Evolutionary conservation across 768 basidiomycete species (phyloP).

Genomic region (Phaeotremella skinneri): DNA sequence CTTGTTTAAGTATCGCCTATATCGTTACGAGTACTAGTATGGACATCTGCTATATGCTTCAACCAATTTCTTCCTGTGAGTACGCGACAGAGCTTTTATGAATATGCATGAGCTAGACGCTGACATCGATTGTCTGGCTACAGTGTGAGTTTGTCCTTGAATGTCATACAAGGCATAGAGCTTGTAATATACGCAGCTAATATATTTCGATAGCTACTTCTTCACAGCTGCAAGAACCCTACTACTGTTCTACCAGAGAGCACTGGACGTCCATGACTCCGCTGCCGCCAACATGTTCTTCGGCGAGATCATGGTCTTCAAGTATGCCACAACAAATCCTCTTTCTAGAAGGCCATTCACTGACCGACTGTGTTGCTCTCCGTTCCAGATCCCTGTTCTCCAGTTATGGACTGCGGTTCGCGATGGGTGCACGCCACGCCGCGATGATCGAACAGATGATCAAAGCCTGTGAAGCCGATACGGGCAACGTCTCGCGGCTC

Average conservation of each 20-base stretch:
- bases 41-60: conserved; percentile 29
- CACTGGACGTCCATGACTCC: conserved; percentile 20
- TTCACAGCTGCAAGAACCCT: conserved; percentile 32
- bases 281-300: conserved; percentile 10
- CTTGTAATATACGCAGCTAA: no score
- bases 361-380: background rate
- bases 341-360: background rate
- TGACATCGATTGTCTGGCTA: conserved; percentile 13
- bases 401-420: conserved; percentile 11
- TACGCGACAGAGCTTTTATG: background rate
- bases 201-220: conserved; percentile 13
- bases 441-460: conserved; percentile 20
- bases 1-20: conserved; percentile 24
- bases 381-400: conserved; percentile 15
- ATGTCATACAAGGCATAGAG: no score
- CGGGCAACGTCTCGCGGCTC: background rate
- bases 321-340: conserved; percentile 17
- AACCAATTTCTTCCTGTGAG: conserved; percentile 31
- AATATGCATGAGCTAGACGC: background rate
- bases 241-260: conserved; percentile 28
- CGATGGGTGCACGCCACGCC: conserved; percentile 22
- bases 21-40: conserved; percentile 21
- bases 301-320: conserved; percentile 27
- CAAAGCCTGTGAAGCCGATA: background rate
- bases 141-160: conserved; percentile 27